Conservation (phyloP, 1,284 basidiomycete genomes). For the Apiotrichum siamense region DNA sequence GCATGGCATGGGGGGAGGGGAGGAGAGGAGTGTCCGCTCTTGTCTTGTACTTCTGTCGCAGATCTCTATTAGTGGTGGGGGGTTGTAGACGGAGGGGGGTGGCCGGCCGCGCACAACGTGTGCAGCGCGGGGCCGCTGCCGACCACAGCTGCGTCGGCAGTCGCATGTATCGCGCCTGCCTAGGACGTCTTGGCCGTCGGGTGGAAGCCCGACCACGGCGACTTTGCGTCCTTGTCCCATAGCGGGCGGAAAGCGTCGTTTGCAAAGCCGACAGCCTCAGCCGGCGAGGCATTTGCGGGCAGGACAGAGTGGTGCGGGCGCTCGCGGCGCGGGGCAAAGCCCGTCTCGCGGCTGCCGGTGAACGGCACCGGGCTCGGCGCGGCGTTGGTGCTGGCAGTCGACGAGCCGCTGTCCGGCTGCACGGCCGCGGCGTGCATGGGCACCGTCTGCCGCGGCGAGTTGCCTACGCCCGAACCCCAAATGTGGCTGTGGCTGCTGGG, state of each 20-base stretch:
- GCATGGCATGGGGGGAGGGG: too few species aligned
- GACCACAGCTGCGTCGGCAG: too few species aligned
- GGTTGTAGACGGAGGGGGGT: too few species aligned
- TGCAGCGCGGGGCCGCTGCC: too few species aligned
- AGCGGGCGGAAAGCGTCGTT: slow-evolving; percentile 41
- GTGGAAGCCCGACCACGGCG: slow-evolving; percentile 7
- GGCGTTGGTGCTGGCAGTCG: too few species aligned
- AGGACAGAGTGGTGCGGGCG: slow-evolving; percentile 29
- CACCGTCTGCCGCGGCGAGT: slow-evolving; percentile 21
- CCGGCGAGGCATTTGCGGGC: slow-evolving; percentile 29
- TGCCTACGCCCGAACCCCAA: slow-evolving; percentile 17
- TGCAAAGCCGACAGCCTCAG: slow-evolving; percentile 30
- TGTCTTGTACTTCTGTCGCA: too few species aligned
- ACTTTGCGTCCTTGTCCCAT: slow-evolving; percentile 19
- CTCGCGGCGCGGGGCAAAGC: slow-evolving; percentile 16
- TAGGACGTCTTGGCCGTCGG: background rate
- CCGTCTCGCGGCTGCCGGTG: slow-evolving; percentile 21
- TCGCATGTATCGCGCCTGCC: too few species aligned
- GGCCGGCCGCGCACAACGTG: too few species aligned
- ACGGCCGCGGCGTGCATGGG: background rate
- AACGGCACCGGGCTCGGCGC: background rate
- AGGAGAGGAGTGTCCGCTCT: too few species aligned
- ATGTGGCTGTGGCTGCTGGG: slow-evolving; percentile 12
- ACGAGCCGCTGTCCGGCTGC: background rate
- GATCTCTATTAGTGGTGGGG: too few species aligned